These are phyloP conservation scores for Microdochium paspali DNA, from an alignment of 2,329 filamentous ascomycete genomes.

Conservation along the genomic window DNA sequence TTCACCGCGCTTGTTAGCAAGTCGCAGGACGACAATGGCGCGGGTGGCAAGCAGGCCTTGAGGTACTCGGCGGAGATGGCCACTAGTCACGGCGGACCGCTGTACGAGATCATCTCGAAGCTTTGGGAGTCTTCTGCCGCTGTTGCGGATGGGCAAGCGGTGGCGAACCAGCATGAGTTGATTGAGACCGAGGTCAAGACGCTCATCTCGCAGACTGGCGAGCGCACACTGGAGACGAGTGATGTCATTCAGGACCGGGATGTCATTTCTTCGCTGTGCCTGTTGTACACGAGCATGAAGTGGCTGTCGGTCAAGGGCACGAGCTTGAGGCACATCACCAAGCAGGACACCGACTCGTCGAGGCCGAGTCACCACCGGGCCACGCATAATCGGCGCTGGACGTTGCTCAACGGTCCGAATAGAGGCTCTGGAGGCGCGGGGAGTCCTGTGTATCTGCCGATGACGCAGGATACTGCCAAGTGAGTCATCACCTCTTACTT, in stretches of 20 bases:
- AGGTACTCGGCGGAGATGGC: conserved; percentile 67
- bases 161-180: conserved; percentile 39
- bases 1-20: conserved; percentile 77
- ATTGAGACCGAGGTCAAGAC: conserved; percentile 53
- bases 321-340: conserved; percentile 75
- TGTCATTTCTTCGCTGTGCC: conserved; percentile 71
- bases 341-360: conserved; percentile 59
- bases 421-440: conserved; percentile 48
- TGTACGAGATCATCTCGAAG: conserved; percentile 61
- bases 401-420: conserved; percentile 57
- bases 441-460: conserved; percentile 69
- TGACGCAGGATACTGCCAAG: conserved; percentile 77
- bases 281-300: conserved; percentile 95
- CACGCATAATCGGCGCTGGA: conserved; percentile 74
- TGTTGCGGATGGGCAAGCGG: too few species aligned
- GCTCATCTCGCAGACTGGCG: conserved; percentile 47
- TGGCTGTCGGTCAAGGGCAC: conserved; percentile 82
- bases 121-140: too few species aligned
- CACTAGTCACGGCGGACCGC: conserved; percentile 58
- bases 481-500: conserved; percentile 34
- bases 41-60: conserved; percentile 42
- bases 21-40: conserved; percentile 44
- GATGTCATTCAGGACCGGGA: conserved; percentile 89
- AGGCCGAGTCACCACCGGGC: conserved; percentile 39
- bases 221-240: conserved; percentile 57